Base-by-base conservation (phyloP, 2,329 filamentous ascomycete genomes). In the Fusarium sp. region DNA sequence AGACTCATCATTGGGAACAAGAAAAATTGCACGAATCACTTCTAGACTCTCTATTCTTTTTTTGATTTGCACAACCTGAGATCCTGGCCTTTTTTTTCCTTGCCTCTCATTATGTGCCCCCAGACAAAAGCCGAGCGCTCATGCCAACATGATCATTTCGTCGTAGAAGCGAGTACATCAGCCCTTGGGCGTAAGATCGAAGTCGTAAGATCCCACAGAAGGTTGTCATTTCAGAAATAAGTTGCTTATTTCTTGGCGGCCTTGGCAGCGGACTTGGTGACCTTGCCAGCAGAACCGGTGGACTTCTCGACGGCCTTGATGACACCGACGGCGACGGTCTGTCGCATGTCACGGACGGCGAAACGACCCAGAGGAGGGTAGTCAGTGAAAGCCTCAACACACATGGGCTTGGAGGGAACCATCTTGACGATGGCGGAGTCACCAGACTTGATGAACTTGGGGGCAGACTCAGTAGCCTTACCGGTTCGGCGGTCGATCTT, bases 391-490 rank as follows among this genome's bases (percentile, higher is more conserved):
- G 96, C 88, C 93, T 99, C 96, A 85, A 99, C 96, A 85, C 96
- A 99, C 96, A 99, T 99, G 83, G 96, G 96, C 94, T 99, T 99
- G 88, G 95, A 97, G 83, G 96, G 96, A 89, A 97, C 82, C 96
- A 99, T 98, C 94, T 97, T 98, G 88, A 99, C 96, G 87, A 99
- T 99, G 84, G 95, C 95, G 76, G 96, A 95, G 84, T 99, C 96
- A 91, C 96, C 96, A 80, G 95, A 97, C 94, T 99, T 99, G 93
- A 99, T 94, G 91, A 97, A 98, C 92, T 99, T 99, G 86, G 96
- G 96, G 80, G 80, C 82, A 83, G 87, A 81, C 87, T 99, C 96
- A 80, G 93, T 89, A 75, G 94, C 92, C 91, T 99, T 99, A 84
- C 96, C 96, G 82, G 96, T 97, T 93, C 96, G 96, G 86, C 96